phyloP scores from a whole-genome alignment of 129 eudicot species.

The Scalesia atractyloides region DNA sequence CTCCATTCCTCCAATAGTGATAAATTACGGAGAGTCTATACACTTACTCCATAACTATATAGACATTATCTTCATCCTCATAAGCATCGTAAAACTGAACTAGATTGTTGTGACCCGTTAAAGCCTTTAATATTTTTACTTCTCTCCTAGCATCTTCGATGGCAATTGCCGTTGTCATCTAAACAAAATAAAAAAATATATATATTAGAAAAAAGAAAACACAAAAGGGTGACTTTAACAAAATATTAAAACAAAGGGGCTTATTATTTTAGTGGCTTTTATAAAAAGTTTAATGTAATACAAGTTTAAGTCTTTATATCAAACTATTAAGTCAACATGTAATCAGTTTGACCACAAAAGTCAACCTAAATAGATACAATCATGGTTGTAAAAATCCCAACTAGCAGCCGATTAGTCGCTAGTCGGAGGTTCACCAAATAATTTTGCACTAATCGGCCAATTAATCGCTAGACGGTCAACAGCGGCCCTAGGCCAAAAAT shows the following conservation, averaged over 20 bases:
- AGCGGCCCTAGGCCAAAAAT: too few species aligned
- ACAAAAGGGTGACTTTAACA: not conserved
- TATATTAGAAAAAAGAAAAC: not conserved
- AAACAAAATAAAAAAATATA: constrained; percentile 35
- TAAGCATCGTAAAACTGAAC: constrained; percentile 91
- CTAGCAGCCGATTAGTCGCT: too few species aligned
- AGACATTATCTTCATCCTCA: constrained; percentile 96
- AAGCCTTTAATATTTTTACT: constrained; percentile 83
- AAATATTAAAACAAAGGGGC: not conserved
- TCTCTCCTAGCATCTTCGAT: constrained; percentile 96
- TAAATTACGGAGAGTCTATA: not conserved
- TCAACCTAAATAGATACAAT: constrained; percentile 2
- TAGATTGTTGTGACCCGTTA: constrained; percentile 86
- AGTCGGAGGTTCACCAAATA: too few species aligned
- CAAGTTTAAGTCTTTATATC: not conserved
- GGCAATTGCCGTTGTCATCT: constrained; percentile 97
- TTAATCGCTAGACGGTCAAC: too few species aligned
- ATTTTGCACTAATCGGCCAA: too few species aligned
- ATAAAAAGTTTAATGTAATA: constrained; percentile 11
- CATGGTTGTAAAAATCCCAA: too few species aligned
- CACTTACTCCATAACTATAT: constrained; percentile 97
- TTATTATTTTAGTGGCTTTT: constrained; percentile 15
- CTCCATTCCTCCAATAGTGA: constrained; percentile 19
- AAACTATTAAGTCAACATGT: constrained; percentile 16
- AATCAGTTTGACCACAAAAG: constrained; percentile 29